Percentiles rank a stretch among this genome's conserved stretches.
Evolutionary conservation across 2,329 filamentous ascomycete species (phyloP).

Genomic region (Colletotrichum euphorbiae): DNA sequence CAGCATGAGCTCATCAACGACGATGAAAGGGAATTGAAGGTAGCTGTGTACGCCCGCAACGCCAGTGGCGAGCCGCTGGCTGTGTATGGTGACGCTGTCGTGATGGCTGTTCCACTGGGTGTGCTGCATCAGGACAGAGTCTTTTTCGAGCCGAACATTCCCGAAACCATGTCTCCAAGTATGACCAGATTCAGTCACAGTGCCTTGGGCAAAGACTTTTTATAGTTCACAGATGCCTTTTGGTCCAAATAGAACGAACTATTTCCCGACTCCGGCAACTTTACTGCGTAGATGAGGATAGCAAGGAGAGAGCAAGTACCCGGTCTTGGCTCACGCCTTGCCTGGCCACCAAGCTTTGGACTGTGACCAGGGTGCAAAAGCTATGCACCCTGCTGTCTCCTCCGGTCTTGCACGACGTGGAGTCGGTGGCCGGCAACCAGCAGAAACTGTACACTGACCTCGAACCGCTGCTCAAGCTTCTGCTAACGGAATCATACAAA

Average conservation of each 20-base stretch:
- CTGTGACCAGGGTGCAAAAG: too few relatives aligned
- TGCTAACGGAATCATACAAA: too few relatives aligned
- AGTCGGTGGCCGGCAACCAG: too few relatives aligned
- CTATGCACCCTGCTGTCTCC: too few relatives aligned
- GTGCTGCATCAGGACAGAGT: neutral
- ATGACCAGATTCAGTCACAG: slow-evolving; percentile 11
- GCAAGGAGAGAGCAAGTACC: slow-evolving; percentile 10
- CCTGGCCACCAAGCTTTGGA: slow-evolving; percentile 8
- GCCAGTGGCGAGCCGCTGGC: neutral
- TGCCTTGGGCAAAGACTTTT: slow-evolving; percentile 12
- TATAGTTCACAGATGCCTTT: slow-evolving; percentile 22
- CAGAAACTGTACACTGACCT: too few relatives aligned
- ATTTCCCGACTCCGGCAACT: slow-evolving; percentile 5
- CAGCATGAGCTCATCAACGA: too few relatives aligned
- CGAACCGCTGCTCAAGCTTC: too few relatives aligned
- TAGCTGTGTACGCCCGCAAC: neutral
- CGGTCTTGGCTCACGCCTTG: neutral
- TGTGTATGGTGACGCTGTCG: slow-evolving; percentile 1
- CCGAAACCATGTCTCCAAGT: neutral
- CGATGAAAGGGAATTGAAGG: too few relatives aligned
- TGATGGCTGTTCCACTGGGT: slow-evolving; percentile 16
- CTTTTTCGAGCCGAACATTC: neutral
- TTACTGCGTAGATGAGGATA: slow-evolving; percentile 13
- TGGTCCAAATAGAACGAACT: slow-evolving; percentile 22
- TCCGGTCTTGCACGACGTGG: too few relatives aligned